Conservation (phyloP, 2,329 filamentous ascomycete species). For the Paecilomyces sp. region DNA sequence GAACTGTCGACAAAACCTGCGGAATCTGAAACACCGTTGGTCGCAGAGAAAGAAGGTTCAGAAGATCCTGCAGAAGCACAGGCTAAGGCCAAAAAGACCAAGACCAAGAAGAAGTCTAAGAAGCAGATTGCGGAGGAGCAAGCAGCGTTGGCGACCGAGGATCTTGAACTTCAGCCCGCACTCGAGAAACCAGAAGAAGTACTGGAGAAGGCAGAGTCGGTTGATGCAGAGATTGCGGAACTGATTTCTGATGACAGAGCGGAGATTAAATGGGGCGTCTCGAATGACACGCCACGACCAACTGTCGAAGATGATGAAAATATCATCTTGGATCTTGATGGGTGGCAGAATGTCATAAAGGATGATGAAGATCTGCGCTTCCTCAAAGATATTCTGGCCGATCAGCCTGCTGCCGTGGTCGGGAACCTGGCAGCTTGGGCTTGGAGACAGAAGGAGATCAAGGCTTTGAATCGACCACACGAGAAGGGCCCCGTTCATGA, state of each 20-base stretch:
- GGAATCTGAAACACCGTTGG: slow-evolving; percentile 29
- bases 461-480: slow-evolving; percentile 57
- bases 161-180: slow-evolving; percentile 10
- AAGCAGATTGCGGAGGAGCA: slow-evolving; percentile 67
- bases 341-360: slow-evolving; percentile 61
- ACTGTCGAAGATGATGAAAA: slow-evolving; percentile 61
- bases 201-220: slow-evolving; percentile 2
- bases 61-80: slow-evolving; percentile 39
- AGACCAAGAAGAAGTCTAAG: slow-evolving; percentile 69
- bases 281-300: slow-evolving; percentile 51
- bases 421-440: slow-evolving; percentile 58
- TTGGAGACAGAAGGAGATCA: slow-evolving; percentile 66
- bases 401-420: slow-evolving; percentile 42
- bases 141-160: slow-evolving; percentile 43
- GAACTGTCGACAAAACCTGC: slow-evolving; percentile 40
- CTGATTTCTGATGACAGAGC: slow-evolving; percentile 31
- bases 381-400: slow-evolving; percentile 46
- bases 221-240: slow-evolving; percentile 20
- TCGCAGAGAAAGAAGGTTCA: slow-evolving; percentile 17
- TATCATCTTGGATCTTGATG: slow-evolving; percentile 61
- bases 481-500: slow-evolving; percentile 47
- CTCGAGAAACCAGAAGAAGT: slow-evolving; percentile 7
- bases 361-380: slow-evolving; percentile 60
- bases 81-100: slow-evolving; percentile 8
- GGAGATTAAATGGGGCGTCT: slow-evolving; percentile 56